A percentile compares a stretch with the other conserved stretches of the same genome.
These are phyloP conservation scores for Lodderomyces elongisporus DNA, from an alignment of 1,139 yeast species.

Conservation along the genomic window DNA sequence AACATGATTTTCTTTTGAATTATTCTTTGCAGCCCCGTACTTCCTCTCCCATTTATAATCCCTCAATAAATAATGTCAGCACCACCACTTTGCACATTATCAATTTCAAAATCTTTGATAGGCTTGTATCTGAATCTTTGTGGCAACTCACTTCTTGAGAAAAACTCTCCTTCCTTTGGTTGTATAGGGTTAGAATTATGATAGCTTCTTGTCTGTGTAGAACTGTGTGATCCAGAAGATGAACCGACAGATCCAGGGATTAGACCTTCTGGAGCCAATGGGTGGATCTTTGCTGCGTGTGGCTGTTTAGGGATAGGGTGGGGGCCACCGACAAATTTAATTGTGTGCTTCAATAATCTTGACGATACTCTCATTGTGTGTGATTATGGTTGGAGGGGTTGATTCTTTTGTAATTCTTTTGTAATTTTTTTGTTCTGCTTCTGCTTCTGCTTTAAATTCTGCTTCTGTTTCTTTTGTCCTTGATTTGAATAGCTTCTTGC, in stretches of 20 bases:
- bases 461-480: too few relatives aligned
- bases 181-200: slow-evolving; percentile 33
- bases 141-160: slow-evolving; percentile 64
- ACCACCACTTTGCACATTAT: slow-evolving; percentile 71
- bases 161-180: slow-evolving; percentile 44
- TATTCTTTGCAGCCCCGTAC: too few relatives aligned
- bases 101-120: slow-evolving; percentile 65
- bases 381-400: neutral
- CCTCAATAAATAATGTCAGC: slow-evolving; percentile 45
- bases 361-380: slow-evolving; percentile 14
- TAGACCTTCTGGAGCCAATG: slow-evolving; percentile 49
- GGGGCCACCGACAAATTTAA: slow-evolving; percentile 60
- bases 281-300: slow-evolving; percentile 33
- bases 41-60: neutral
- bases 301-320: slow-evolving; percentile 34
- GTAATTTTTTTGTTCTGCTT: too few relatives aligned
- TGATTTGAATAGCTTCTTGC: too few relatives aligned
- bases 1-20: too few relatives aligned
- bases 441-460: too few relatives aligned
- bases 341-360: slow-evolving; percentile 40
- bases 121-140: slow-evolving; percentile 61
- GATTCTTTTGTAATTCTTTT: too few relatives aligned
- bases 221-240: neutral
- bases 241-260: slow-evolving; percentile 33
- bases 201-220: slow-evolving; percentile 11